Conservation (phyloP, 345 rosid species). For the Moricandia arvensis region DNA sequence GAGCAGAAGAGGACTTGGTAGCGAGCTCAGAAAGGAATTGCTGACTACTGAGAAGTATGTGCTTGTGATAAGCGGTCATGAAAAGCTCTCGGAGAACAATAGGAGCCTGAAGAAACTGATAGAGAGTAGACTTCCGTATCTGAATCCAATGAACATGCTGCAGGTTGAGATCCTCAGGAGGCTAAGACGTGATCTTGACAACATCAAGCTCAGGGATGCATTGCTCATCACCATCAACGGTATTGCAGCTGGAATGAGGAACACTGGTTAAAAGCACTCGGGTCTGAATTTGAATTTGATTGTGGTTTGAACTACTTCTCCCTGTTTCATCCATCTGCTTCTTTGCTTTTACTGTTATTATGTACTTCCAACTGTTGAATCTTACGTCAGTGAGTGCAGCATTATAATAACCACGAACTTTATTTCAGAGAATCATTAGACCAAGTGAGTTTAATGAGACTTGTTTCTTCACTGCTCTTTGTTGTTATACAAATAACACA, state of each 20-base stretch:
- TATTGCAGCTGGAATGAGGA: conserved; percentile 97
- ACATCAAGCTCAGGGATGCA: conserved; percentile 82
- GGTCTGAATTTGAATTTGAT: conserved; percentile 4
- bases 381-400: neutral
- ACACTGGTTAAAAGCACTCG: conserved; percentile 50
- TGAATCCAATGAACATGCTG: conserved; percentile 85
- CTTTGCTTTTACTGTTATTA: neutral
- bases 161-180: conserved; percentile 89
- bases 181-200: conserved; percentile 78
- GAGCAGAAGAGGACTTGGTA: conserved; percentile 66
- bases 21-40: conserved; percentile 63
- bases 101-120: conserved; percentile 82
- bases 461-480: neutral
- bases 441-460: neutral
- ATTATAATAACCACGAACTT: neutral
- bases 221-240: conserved; percentile 88
- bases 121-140: conserved; percentile 86
- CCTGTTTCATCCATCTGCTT: neutral
- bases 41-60: conserved; percentile 66
- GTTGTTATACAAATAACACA: conserved; percentile 7
- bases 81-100: conserved; percentile 67
- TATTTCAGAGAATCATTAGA: neutral
- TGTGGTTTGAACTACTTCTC: conserved; percentile 12
- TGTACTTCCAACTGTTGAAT: conserved; percentile 11
- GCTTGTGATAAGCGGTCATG: conserved; percentile 72